Percentiles rank a stretch among this genome's conserved stretches.
phyloP scores from a whole-genome alignment of 148 eudicot genomes.

The Silene uniflora region DNA sequence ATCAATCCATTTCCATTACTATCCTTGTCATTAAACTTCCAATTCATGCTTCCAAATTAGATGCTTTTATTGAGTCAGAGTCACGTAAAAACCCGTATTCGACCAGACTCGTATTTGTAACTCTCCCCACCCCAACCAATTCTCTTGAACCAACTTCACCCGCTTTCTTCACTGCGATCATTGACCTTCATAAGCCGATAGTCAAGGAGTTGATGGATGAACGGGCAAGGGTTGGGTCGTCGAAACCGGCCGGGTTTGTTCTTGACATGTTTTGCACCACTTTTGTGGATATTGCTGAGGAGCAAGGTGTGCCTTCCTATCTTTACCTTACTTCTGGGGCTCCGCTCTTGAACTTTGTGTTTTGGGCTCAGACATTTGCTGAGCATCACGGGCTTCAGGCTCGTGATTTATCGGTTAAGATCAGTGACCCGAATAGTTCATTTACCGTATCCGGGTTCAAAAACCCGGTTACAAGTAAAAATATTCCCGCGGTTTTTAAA shows the following conservation, averaged over 20 bases:
- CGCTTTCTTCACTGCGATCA: background rate
- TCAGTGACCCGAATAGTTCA: conserved; percentile 13
- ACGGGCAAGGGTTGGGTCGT: no score
- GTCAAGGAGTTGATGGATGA: no score
- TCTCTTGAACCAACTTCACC: background rate
- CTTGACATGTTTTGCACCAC: no score
- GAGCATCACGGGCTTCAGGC: conserved; percentile 12
- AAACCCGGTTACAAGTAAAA: conserved; percentile 15
- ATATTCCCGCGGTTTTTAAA: conserved; percentile 17
- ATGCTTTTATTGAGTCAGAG: conserved; percentile 18
- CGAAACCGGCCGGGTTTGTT: no score
- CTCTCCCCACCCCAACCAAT: background rate
- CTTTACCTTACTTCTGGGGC: conserved; percentile 26
- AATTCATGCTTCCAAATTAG: background rate
- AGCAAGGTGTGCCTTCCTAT: conserved; percentile 31
- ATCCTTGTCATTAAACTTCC: conserved; percentile 36
- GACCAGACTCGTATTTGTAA: no score
- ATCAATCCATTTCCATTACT: conserved; percentile 29
- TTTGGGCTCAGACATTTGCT: conserved; percentile 6
- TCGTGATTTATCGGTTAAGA: background rate
- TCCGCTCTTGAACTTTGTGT: no score
- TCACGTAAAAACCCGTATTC: conserved; percentile 17
- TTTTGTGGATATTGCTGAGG: conserved; percentile 29
- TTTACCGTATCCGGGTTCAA: conserved; percentile 19
- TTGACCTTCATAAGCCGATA: conserved; percentile 27